These are phyloP conservation scores for Euphorbia corollata DNA, from an alignment of 441 rosid species.

Conservation along the genomic window DNA sequence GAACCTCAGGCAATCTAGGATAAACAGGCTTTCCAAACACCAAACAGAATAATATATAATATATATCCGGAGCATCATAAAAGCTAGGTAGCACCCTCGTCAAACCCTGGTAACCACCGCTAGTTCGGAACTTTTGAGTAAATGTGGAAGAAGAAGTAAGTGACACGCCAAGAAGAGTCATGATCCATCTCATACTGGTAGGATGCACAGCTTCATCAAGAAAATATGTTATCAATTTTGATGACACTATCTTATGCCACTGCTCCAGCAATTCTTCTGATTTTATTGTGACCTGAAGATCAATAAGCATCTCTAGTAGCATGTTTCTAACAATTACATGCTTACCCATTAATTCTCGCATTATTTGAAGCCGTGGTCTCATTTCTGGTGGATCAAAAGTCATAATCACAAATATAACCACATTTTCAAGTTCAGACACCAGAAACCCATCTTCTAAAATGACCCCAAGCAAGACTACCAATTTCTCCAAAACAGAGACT, in stretches of 20 bases:
- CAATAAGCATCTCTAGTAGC: slow-evolving; percentile 99
- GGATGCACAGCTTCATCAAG: slow-evolving; percentile 99
- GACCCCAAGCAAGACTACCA: slow-evolving; percentile 97
- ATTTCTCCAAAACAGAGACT: slow-evolving; percentile 92
- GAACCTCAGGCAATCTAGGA: slow-evolving; percentile 98
- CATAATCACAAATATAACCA: slow-evolving; percentile 94
- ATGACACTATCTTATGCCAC: slow-evolving; percentile 99
- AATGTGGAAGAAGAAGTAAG: slow-evolving; percentile 94
- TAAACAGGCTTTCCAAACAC: slow-evolving; percentile 96
- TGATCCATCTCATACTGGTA: slow-evolving; percentile 99
- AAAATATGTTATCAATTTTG: slow-evolving; percentile 91
- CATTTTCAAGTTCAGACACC: slow-evolving; percentile 92
- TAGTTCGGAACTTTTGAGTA: slow-evolving; percentile 85
- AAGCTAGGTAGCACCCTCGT: slow-evolving; percentile 87
- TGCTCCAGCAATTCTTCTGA: slow-evolving; percentile 84
- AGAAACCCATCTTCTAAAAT: slow-evolving; percentile 98
- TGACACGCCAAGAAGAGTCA: slow-evolving; percentile 98
- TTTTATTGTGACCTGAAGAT: slow-evolving; percentile 95
- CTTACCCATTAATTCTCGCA: slow-evolving; percentile 92
- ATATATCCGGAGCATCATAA: slow-evolving; percentile 98
- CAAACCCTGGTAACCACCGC: slow-evolving; percentile 96
- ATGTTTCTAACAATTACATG: slow-evolving; percentile 98
- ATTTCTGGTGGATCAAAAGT: slow-evolving; percentile 96
- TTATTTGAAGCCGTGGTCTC: slow-evolving; percentile 57
- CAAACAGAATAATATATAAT: slow-evolving; percentile 91